Evolutionary conservation across 1,139 yeast species (phyloP).

Genomic region (Suhomyces choctaworum): DNA sequence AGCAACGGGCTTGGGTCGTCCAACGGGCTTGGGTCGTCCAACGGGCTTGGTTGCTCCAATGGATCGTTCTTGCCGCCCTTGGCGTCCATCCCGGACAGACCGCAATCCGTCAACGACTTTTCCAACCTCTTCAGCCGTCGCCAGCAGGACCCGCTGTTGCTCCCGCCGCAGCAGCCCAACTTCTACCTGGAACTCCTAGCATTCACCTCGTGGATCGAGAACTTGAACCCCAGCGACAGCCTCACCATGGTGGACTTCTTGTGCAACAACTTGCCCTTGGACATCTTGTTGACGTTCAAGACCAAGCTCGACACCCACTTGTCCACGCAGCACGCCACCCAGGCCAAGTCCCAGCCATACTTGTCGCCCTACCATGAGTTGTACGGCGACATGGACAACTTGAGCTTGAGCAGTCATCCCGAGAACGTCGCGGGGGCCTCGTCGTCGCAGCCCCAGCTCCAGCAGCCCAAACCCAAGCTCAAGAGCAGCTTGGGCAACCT

Average conservation of each 20-base stretch:
- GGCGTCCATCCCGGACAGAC: constrained; percentile 39
- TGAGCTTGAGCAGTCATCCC: constrained; percentile 21
- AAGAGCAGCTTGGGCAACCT: constrained; percentile 20
- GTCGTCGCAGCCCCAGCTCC: constrained; percentile 22
- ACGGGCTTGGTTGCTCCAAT: constrained; percentile 5
- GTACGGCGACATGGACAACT: constrained; percentile 32
- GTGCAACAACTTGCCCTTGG: constrained; percentile 51
- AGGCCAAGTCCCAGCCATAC: constrained; percentile 14
- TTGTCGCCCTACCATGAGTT: constrained; percentile 21
- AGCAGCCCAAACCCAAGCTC: constrained; percentile 37
- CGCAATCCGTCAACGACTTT: constrained; percentile 48
- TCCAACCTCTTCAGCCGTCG: constrained; percentile 29
- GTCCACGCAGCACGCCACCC: constrained; percentile 22
- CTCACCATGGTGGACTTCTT: constrained; percentile 59
- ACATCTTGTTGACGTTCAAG: constrained; percentile 47
- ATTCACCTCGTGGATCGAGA: constrained; percentile 61
- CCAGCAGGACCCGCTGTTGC: constrained; percentile 18
- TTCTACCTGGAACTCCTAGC: constrained; percentile 49
- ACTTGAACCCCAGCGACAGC: constrained; percentile 56
- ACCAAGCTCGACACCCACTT: constrained; percentile 39
- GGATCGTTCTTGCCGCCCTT: constrained; percentile 20
- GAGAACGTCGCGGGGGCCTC: constrained; percentile 2
- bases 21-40: background rate
- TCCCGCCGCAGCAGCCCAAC: constrained; percentile 19
- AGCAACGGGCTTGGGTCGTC: constrained; percentile 1